phyloP scores from a whole-genome alignment of 2,329 filamentous ascomycete genomes.

The Hypomyces rosellus region DNA sequence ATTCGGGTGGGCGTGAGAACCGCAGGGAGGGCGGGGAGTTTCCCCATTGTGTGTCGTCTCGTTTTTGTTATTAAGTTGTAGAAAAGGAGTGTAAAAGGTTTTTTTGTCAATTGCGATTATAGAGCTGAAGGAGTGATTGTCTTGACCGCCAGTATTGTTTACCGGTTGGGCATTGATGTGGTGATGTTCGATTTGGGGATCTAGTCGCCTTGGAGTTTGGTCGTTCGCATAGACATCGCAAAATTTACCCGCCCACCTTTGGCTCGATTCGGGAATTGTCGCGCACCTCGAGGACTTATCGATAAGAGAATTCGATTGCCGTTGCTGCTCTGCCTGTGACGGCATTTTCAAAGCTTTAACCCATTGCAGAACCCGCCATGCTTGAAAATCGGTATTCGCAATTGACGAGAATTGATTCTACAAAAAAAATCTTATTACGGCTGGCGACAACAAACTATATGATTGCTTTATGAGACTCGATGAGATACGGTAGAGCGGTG shows the following conservation, averaged over 20 bases:
- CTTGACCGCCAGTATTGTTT: background rate
- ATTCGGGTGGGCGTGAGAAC: conserved; percentile 25
- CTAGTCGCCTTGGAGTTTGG: background rate
- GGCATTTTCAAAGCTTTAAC: too few species aligned
- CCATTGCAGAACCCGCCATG: too few species aligned
- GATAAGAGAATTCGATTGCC: conserved; percentile 4
- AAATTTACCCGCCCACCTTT: conserved; percentile 17
- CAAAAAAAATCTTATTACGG: too few species aligned
- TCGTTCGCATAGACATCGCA: conserved; percentile 11
- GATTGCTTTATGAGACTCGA: conserved; percentile 12
- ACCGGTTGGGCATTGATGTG: background rate
- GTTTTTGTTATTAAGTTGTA: background rate
- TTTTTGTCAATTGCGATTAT: background rate
- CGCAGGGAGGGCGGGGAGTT: conserved; percentile 20
- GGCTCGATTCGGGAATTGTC: background rate
- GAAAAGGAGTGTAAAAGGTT: background rate
- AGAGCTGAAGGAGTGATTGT: background rate
- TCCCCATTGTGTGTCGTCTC: conserved; percentile 21
- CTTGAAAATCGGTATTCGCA: too few species aligned
- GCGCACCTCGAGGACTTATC: conserved; percentile 3
- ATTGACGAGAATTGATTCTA: too few species aligned
- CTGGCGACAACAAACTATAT: background rate
- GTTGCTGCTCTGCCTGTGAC: too few species aligned
- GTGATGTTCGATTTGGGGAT: background rate
- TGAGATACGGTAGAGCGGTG: conserved; percentile 17